Conservation (phyloP, 2,329 filamentous ascomycete species). For the Penicillium janthinellum region DNA sequence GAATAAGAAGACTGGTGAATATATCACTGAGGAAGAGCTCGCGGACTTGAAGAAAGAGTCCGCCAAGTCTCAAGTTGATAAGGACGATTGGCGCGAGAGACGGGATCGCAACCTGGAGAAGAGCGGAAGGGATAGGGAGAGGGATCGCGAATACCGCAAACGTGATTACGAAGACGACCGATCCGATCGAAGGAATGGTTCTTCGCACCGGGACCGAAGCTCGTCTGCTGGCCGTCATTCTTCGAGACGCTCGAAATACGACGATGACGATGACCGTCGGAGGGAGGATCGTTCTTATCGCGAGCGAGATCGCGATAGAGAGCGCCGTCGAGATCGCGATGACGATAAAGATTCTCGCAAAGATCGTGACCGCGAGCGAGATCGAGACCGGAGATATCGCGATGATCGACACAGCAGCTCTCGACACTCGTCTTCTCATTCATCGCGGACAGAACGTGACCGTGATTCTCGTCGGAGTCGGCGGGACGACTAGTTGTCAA, state of each 20-base stretch:
- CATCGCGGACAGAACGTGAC: conserved; percentile 35
- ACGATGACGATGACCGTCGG: conserved; percentile 39
- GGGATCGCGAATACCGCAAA: conserved; percentile 36
- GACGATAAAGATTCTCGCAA: conserved; percentile 11
- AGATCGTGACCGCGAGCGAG: conserved; percentile 28
- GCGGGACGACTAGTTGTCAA: conserved; percentile 29
- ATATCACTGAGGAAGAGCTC: conserved; percentile 64
- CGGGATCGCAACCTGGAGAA: conserved; percentile 48
- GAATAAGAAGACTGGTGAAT: conserved; percentile 64
- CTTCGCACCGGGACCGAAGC: conserved; percentile 42
- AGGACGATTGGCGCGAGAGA: conserved; percentile 50
- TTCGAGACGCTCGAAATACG: conserved; percentile 38
- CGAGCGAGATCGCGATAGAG: conserved; percentile 29
- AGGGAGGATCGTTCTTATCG: conserved; percentile 40
- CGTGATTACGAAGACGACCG: conserved; percentile 39
- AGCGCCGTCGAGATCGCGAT: conserved; percentile 25
- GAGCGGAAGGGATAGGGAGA: conserved; percentile 40
- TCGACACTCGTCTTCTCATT: conserved; percentile 33
- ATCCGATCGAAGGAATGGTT: conserved; percentile 42
- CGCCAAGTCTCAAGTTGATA: conserved; percentile 47
- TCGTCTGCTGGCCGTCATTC: conserved; percentile 38
- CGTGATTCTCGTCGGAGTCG: conserved; percentile 35
- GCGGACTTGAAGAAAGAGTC: conserved; percentile 53
- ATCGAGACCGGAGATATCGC: conserved; percentile 31
- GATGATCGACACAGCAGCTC: conserved; percentile 39